A percentile compares a stretch with the other conserved stretches of the same genome.
These are phyloP conservation scores for Aureobasidium sp. DNA, from an alignment of 2,329 filamentous ascomycete species.

Conservation along the genomic window DNA sequence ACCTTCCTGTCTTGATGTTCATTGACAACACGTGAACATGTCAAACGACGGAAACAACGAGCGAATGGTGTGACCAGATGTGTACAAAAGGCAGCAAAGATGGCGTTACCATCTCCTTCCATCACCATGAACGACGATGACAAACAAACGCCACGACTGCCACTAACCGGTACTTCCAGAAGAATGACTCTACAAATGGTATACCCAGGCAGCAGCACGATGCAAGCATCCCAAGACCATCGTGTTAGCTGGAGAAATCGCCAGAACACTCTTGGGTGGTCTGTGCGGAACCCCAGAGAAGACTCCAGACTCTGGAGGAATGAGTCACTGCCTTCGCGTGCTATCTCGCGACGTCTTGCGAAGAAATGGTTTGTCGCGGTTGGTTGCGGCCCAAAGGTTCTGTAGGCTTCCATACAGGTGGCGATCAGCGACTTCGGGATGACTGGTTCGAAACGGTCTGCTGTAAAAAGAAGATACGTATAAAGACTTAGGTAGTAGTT, in stretches of 20 bases:
- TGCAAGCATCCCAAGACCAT: neutral
- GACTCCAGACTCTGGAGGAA: neutral
- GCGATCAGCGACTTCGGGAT: slow-evolving; percentile 5
- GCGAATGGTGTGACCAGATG: neutral
- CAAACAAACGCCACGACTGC: neutral
- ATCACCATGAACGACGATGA: neutral
- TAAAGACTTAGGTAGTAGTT: neutral
- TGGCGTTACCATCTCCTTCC: neutral
- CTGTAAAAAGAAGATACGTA: neutral
- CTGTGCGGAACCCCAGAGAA: neutral
- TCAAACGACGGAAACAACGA: too few species aligned
- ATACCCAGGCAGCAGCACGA: neutral
- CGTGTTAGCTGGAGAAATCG: neutral
- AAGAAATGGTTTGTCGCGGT: neutral
- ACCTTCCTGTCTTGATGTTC: neutral
- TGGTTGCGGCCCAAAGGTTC: neutral
- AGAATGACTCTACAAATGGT: neutral
- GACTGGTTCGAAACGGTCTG: neutral
- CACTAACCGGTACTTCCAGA: neutral
- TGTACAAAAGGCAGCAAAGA: neutral
- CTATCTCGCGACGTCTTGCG: neutral
- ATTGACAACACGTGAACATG: neutral
- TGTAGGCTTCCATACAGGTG: neutral
- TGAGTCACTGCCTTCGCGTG: neutral
- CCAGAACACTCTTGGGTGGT: neutral